Evolutionary conservation across 2,329 filamentous ascomycete species (phyloP).

Genomic region (Talaromyces verruculosus): DNA sequence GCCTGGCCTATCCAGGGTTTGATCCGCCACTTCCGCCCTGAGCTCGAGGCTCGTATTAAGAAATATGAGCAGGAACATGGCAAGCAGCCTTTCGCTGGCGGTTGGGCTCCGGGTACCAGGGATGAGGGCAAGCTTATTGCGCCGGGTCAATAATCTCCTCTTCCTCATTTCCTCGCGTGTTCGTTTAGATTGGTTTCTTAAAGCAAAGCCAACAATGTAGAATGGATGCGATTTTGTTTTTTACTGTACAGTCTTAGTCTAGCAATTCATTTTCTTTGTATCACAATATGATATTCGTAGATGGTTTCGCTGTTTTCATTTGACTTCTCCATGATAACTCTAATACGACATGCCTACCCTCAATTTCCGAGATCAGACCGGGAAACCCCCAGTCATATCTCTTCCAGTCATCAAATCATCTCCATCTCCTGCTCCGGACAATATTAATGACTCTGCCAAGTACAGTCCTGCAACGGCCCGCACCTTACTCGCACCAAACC

Average conservation of each 20-base stretch:
- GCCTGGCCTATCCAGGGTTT: constrained; percentile 98
- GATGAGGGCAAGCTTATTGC: constrained; percentile 81
- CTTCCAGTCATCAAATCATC: background rate
- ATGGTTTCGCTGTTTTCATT: too few species aligned
- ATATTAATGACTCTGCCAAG: background rate
- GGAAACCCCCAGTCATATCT: too few species aligned
- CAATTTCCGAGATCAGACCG: background rate
- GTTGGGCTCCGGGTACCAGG: constrained; percentile 74
- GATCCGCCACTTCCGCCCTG: constrained; percentile 95
- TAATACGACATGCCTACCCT: background rate
- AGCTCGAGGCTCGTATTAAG: constrained; percentile 87
- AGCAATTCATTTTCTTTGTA: constrained; percentile 20
- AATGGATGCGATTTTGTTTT: constrained; percentile 18
- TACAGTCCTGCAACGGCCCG: background rate
- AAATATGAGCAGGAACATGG: constrained; percentile 72
- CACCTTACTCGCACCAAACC: background rate
- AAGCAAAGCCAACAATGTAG: constrained; percentile 18
- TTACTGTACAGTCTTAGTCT: constrained; percentile 22
- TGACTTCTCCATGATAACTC: too few species aligned
- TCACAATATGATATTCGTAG: background rate
- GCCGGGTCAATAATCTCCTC: constrained; percentile 72
- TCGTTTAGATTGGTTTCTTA: constrained; percentile 9
- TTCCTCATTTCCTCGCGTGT: background rate
- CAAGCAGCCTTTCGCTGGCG: constrained; percentile 71
- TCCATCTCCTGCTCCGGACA: background rate